Evolutionary conservation across 495 filamentous ascomycete genomes (phyloP).

Genomic region (Staphylotrichum tortipilum): DNA sequence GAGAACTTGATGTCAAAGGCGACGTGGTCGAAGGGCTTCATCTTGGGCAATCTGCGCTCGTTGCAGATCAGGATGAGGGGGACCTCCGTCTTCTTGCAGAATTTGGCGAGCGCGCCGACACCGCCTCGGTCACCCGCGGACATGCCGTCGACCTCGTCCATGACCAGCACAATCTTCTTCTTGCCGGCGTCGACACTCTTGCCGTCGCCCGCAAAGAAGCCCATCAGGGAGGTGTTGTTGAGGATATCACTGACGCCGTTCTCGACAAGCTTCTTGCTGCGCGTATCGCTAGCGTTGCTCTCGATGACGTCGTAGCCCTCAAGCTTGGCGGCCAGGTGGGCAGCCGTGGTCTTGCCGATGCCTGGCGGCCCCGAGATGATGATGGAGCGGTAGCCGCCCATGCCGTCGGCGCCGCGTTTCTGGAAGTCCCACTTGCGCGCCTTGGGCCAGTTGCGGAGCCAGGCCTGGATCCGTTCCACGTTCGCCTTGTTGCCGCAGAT

Average conservation of each 20-base stretch:
- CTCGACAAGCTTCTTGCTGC: slow-evolving; percentile 96
- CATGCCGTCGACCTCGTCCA: slow-evolving; percentile 99
- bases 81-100: slow-evolving; percentile 90
- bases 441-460: slow-evolving; percentile 76
- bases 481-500: slow-evolving; percentile 92
- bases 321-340: slow-evolving; percentile 84
- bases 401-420: slow-evolving; percentile 71
- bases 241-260: slow-evolving; percentile 75
- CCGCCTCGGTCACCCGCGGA: slow-evolving; percentile 93
- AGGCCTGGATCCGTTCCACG: slow-evolving; percentile 81
- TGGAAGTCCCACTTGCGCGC: slow-evolving; percentile 67
- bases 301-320: slow-evolving; percentile 92
- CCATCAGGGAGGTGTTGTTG: slow-evolving; percentile 84
- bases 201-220: slow-evolving; percentile 81
- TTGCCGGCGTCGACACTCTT: slow-evolving; percentile 71
- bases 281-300: slow-evolving; percentile 92
- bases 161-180: slow-evolving; percentile 89
- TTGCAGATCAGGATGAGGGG: slow-evolving; percentile 98
- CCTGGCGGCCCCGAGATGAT: slow-evolving; percentile 93
- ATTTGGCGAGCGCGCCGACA: slow-evolving; percentile 84
- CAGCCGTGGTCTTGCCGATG: slow-evolving; percentile 96
- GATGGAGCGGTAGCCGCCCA: slow-evolving; percentile 67
- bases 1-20: slow-evolving; percentile 79
- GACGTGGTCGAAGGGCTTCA: slow-evolving; percentile 91
- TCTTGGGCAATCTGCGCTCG: slow-evolving; percentile 83